These are phyloP conservation scores for Coffea eugenioides DNA, from an alignment of 257 asterid species.

Conservation along the genomic window DNA sequence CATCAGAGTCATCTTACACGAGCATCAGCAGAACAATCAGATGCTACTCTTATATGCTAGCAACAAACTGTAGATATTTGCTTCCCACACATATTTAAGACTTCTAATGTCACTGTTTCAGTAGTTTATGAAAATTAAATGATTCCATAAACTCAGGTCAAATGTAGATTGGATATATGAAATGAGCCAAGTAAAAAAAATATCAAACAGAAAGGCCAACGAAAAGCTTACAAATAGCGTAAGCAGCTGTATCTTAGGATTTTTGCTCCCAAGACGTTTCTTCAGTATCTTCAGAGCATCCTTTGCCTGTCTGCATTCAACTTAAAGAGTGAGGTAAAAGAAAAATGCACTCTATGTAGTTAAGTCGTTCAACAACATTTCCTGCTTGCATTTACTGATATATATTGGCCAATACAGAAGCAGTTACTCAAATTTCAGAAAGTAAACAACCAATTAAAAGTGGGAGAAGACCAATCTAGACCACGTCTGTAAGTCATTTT, in stretches of 20 bases:
- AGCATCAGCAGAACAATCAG: neutral
- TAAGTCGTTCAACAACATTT: neutral
- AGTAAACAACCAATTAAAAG: neutral
- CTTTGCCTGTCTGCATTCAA: constrained; percentile 76
- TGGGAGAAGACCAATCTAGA: neutral
- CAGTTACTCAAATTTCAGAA: neutral
- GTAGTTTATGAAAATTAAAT: neutral
- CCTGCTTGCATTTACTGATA: neutral
- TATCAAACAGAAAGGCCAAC: constrained; percentile 11
- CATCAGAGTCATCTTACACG: neutral
- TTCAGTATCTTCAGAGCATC: constrained; percentile 87
- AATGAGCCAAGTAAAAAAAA: neutral
- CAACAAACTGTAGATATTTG: neutral
- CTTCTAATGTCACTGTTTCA: neutral
- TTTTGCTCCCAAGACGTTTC: constrained; percentile 80
- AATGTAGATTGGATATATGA: neutral
- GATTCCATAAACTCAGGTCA: neutral
- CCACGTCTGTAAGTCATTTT: neutral
- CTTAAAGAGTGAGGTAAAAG: constrained; percentile 20
- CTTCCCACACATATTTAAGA: neutral
- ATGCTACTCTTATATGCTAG: neutral
- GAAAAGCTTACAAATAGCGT: constrained; percentile 69
- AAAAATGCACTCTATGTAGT: neutral
- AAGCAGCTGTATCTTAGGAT: constrained; percentile 89
- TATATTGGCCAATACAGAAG: neutral